Conservation (phyloP, 805 yeast species). For the Kluyveromyces siamensis region DNA sequence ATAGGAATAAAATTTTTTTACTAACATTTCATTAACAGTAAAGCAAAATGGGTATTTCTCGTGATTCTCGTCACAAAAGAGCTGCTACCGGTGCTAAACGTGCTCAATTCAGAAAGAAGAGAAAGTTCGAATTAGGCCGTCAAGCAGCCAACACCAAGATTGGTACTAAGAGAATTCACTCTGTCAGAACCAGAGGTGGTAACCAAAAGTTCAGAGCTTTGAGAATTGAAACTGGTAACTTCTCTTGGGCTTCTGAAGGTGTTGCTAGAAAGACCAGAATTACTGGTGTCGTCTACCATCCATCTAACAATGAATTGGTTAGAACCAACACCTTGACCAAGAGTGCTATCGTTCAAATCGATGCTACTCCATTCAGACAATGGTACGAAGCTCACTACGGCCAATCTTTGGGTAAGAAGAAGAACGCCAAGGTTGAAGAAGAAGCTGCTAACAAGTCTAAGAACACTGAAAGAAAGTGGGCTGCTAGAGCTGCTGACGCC, state of each 20-base stretch:
- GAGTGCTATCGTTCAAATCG: constrained; percentile 97
- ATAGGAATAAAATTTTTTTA: neutral
- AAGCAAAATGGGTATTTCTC: constrained; percentile 95
- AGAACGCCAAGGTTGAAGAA: constrained; percentile 39
- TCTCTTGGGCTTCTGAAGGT: constrained; percentile 99
- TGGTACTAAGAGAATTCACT: constrained; percentile 97
- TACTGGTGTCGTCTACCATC: constrained; percentile 96
- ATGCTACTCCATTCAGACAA: constrained; percentile 99
- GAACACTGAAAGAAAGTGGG: constrained; percentile 84
- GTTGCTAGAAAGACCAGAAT: constrained; percentile 98
- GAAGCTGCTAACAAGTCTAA: constrained; percentile 61
- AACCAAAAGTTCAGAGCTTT: constrained; percentile 99
- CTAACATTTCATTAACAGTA: constrained; percentile 5
- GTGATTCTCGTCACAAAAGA: constrained; percentile 99
- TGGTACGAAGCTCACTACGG: constrained; percentile 99
- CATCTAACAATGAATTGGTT: constrained; percentile 98
- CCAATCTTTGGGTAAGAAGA: constrained; percentile 83
- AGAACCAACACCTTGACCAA: constrained; percentile 99
- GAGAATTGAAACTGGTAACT: constrained; percentile 98
- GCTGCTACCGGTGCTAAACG: constrained; percentile 99
- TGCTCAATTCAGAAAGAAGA: constrained; percentile 99
- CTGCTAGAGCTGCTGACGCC: constrained; percentile 80
- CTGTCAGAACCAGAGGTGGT: constrained; percentile 99
- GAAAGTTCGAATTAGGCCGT: constrained; percentile 99
- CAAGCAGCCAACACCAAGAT: constrained; percentile 99